Conservation (phyloP, 73 alveolate genomes). For the Tetrahymena malaccensis region DNA sequence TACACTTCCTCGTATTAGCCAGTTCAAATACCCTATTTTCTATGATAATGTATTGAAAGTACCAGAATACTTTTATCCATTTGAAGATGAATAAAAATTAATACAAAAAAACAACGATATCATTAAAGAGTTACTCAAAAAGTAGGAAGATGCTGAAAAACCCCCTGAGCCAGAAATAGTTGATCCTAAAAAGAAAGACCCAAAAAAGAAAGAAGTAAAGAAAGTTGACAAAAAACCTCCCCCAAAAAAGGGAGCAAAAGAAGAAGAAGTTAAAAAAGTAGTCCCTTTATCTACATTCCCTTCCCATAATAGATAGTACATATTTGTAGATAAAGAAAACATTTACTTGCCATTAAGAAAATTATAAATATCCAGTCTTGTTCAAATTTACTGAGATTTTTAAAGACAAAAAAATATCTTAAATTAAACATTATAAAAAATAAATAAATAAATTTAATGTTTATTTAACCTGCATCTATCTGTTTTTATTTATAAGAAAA, state of each 20-base stretch:
- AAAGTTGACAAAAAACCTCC: background rate
- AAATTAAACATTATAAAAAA: background rate
- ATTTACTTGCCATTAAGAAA: background rate
- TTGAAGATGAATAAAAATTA: background rate
- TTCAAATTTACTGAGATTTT: background rate
- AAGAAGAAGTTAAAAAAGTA: background rate
- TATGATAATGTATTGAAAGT: background rate
- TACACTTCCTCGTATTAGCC: background rate
- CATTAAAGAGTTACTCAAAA: background rate
- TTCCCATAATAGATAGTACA: background rate
- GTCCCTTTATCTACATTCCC: background rate
- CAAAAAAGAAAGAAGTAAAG: background rate
- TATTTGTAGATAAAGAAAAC: background rate
- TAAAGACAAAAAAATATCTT: background rate
- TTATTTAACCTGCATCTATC: no score
- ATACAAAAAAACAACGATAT: background rate
- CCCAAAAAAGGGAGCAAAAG: background rate
- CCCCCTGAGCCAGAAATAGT: background rate
- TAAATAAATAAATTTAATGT: no score
- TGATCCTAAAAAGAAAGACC: background rate
- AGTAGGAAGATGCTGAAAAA: background rate
- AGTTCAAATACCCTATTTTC: background rate
- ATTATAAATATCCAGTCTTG: background rate
- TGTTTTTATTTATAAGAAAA: no score
- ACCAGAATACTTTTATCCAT: background rate